Conservation (phyloP, 2,329 filamentous ascomycete species). For the Ophiobolus disseminans region DNA sequence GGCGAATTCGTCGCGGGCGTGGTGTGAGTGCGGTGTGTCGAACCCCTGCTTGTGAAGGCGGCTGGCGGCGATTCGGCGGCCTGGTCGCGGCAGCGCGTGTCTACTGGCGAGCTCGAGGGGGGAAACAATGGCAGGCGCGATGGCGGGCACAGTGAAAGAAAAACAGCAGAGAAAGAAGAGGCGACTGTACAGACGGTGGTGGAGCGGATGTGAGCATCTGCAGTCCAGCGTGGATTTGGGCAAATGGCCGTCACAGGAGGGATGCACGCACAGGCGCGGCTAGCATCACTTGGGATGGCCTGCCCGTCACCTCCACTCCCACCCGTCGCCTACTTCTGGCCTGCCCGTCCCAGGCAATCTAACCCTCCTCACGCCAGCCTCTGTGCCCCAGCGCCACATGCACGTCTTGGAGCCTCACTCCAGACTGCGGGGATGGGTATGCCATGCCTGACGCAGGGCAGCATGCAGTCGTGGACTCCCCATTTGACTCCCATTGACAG, state of each 20-base stretch:
- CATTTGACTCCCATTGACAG: neutral
- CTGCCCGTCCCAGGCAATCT: conserved; percentile 17
- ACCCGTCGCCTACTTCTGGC: neutral
- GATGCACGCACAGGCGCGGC: conserved; percentile 22
- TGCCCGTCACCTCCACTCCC: conserved; percentile 11
- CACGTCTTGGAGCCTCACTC: neutral
- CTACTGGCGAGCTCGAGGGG: neutral
- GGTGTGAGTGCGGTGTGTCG: conserved; percentile 14
- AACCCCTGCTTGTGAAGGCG: conserved; percentile 33
- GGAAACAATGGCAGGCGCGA: neutral
- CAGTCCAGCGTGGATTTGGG: conserved; percentile 2
- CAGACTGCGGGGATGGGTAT: neutral
- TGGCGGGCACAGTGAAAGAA: neutral
- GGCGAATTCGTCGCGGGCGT: conserved; percentile 19
- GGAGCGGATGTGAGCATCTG: conserved; percentile 10
- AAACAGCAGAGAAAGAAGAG: neutral
- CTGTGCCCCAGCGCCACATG: conserved; percentile 2
- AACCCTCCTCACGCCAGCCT: conserved; percentile 1
- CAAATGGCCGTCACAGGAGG: conserved; percentile 22
- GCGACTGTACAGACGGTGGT: neutral
- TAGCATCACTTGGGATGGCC: conserved; percentile 19
- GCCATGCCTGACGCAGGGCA: too few relatives aligned
- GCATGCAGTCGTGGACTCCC: too few relatives aligned
- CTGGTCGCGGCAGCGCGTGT: neutral
- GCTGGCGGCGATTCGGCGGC: conserved; percentile 26